phyloP scores from a whole-genome alignment of 805 yeast species.

The Jamesozyma jinghongensis region DNA sequence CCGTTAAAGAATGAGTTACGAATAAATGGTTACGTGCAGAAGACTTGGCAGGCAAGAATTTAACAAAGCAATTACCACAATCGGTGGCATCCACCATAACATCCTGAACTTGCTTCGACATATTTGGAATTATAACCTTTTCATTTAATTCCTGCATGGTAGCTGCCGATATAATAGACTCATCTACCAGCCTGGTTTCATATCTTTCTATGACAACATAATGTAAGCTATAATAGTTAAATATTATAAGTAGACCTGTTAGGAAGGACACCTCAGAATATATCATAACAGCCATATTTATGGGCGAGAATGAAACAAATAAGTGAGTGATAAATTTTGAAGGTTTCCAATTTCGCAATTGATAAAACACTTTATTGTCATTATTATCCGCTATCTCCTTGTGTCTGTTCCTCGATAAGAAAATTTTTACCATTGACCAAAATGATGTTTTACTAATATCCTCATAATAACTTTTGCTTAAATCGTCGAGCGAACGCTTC shows the following conservation, averaged over 20 bases:
- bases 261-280: constrained; percentile 32
- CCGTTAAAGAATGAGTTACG: constrained; percentile 39
- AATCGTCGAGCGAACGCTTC: constrained; percentile 12
- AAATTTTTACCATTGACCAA: constrained; percentile 16
- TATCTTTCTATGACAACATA: constrained; percentile 37
- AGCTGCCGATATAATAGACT: constrained; percentile 50
- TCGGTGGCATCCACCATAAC: constrained; percentile 54
- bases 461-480: constrained; percentile 16
- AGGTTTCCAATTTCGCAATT: constrained; percentile 59
- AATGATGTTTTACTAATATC: constrained; percentile 14
- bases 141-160: constrained; percentile 52
- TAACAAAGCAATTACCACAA: constrained; percentile 14
- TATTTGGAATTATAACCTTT: constrained; percentile 53
- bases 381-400: constrained; percentile 18
- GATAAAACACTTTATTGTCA: constrained; percentile 37
- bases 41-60: constrained; percentile 26
- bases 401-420: constrained; percentile 7
- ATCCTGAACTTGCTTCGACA: constrained; percentile 45
- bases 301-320: constrained; percentile 51
- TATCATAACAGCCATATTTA: constrained; percentile 38
- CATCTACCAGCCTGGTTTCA: constrained; percentile 44
- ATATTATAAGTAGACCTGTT: constrained; percentile 29
- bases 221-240: constrained; percentile 34
- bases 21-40: constrained; percentile 31
- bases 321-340: constrained; percentile 45